These are phyloP conservation scores for Pichia cactophila DNA, from an alignment of 1,139 yeast species.

Conservation along the genomic window DNA sequence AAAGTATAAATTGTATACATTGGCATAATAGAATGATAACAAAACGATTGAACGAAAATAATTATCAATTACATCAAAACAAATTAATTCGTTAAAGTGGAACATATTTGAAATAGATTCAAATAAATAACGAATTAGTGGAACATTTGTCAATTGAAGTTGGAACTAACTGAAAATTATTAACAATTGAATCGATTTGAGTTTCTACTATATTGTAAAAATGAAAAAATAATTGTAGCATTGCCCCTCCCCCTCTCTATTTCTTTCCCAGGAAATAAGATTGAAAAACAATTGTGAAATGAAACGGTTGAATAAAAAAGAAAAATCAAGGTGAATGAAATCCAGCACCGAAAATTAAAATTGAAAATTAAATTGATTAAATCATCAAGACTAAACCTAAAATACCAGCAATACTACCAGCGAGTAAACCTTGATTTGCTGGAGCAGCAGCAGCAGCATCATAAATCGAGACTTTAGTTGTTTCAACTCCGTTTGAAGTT, in stretches of 20 bases:
- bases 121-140: not conserved
- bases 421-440: constrained; percentile 3
- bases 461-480: constrained; percentile 5
- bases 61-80: not conserved
- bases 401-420: constrained; percentile 11
- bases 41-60: not conserved
- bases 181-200: not conserved
- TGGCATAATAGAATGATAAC: not conserved
- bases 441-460: constrained; percentile 8
- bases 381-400: constrained; percentile 9
- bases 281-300: constrained; percentile 3
- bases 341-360: too few species aligned
- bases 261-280: constrained; percentile 9
- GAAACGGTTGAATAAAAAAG: not conserved
- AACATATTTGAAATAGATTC: not conserved
- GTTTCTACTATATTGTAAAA: not conserved
- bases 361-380: constrained; percentile 1
- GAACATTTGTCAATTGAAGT: not conserved
- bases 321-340: not conserved
- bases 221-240: not conserved
- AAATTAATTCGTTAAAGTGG: not conserved
- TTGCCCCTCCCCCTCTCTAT: constrained; percentile 15
- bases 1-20: not conserved
- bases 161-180: not conserved
- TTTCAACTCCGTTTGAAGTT: constrained; percentile 7